Evolutionary conservation across 1,284 basidiomycete genomes (phyloP), one percentile per base, ranked within the genome.

Genomic region (Malassezia sympodialis): DNA sequence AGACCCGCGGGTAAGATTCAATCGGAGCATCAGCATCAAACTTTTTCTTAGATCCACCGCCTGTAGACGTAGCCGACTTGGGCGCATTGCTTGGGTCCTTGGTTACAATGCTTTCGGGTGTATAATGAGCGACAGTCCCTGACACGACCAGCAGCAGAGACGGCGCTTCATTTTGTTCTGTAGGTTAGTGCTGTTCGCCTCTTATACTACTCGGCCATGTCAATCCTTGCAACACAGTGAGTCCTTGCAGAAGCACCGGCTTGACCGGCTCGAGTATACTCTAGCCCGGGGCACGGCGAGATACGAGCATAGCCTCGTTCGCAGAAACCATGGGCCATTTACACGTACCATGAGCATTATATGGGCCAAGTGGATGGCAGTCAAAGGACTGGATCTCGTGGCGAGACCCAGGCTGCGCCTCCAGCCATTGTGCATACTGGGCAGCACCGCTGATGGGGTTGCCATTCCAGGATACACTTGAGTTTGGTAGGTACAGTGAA

Each of bases 391-490:
- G 64, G n/a, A 73, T 63, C 31, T 73, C 70, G 58, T 73, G 68
- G 47, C 69, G 68, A 24, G 67, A 63, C 0, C 66, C 67, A 1
- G 70, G 70, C 67, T 71, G 69, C 23, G 59, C 60, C 21, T 65
- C 67, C 15, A 73, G 53, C 57, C 71, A 59, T 19, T 65, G 63
- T 10, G 55, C 60, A 27, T 68, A 54, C 35, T 69, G 63, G 21
- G 57, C 56, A 14, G 61, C 57, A 2, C 70, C 70, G 44, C 67
- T 69, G n/a, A 73, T 65, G 15, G 70, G 70, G 26, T 67, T 70
- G 12, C 70, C 70, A 27, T 73, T 73, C 70, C 70, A 73, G 1
- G 70, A 66, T 51, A 73, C 65, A n/a, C 67, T 63, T 8, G 70
- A 69, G 12, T 51, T 65, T 21, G 67, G 60, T 8, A 68, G 49